phyloP scores from a whole-genome alignment of 176 grass and related monocot species.

The Oryza brachyantha region DNA sequence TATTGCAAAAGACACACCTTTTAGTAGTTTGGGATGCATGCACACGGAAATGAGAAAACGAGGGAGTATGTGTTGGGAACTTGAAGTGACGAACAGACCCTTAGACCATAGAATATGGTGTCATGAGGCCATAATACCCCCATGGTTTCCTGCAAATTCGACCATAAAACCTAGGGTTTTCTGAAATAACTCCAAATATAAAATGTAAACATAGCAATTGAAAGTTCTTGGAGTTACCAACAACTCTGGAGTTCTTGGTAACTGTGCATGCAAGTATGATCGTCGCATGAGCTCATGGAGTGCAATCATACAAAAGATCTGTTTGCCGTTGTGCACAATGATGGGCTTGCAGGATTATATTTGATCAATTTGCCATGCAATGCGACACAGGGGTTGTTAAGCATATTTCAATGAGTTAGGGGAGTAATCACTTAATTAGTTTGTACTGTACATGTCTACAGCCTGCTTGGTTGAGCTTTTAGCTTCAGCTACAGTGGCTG shows the following conservation, averaged over 20 bases:
- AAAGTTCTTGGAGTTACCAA: background rate
- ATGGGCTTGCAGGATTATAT: background rate
- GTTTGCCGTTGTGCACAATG: background rate
- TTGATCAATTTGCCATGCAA: background rate
- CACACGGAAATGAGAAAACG: no score
- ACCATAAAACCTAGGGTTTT: no score
- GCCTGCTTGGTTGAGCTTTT: background rate
- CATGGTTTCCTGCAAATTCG: no score
- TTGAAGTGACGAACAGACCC: no score
- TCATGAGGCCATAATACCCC: no score
- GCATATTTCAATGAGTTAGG: background rate
- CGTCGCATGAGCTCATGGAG: background rate
- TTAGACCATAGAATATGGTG: no score
- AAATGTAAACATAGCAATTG: background rate
- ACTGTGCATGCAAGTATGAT: background rate
- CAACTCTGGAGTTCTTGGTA: background rate
- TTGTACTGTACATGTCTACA: background rate
- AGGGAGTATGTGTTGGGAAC: no score
- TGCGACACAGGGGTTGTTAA: background rate
- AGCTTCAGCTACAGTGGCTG: background rate
- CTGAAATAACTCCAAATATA: background rate
- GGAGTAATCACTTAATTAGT: background rate
- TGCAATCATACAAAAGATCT: background rate
- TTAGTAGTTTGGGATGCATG: no score
- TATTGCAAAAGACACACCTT: no score